Percentiles rank a stretch among this genome's conserved stretches.
Evolutionary conservation across 2,329 filamentous ascomycete species (phyloP).

Genomic region (Zymoseptoria ardabiliae): DNA sequence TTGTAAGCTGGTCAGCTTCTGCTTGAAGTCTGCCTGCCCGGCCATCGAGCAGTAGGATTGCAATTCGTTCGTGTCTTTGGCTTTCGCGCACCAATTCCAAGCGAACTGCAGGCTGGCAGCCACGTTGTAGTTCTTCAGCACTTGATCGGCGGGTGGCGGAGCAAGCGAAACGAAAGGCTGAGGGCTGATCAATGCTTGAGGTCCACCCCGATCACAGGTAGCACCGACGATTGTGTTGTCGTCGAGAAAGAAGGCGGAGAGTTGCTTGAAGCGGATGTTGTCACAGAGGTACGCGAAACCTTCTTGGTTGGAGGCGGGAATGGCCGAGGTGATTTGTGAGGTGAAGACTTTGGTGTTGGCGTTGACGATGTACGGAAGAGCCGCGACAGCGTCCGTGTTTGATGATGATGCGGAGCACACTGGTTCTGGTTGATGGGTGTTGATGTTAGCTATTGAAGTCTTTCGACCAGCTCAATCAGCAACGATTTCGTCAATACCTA

Average conservation of each 20-base stretch:
- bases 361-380: constrained; percentile 12
- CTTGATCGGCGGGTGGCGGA: constrained; percentile 4
- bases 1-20: constrained; percentile 8
- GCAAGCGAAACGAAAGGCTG: constrained; percentile 7
- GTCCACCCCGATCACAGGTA: constrained; percentile 13
- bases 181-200: constrained; percentile 2
- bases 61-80: constrained; percentile 7
- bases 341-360: constrained; percentile 21
- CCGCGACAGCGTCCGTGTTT: constrained; percentile 13
- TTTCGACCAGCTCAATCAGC: not conserved
- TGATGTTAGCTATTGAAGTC: not conserved
- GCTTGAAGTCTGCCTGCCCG: not conserved
- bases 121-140: constrained; percentile 12
- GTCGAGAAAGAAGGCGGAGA: constrained; percentile 20
- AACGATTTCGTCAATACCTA: not conserved
- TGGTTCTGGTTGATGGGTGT: constrained; percentile 3
- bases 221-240: constrained; percentile 13
- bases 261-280: constrained; percentile 16
- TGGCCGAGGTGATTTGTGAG: constrained; percentile 19
- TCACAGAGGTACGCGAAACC: constrained; percentile 21
- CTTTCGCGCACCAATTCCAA: constrained; percentile 13
- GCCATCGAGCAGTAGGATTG: constrained; percentile 11
- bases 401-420: constrained; percentile 15
- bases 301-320: constrained; percentile 12
- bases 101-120: constrained; percentile 17